Base-by-base conservation (phyloP, 2,329 filamentous ascomycete genomes). In the Colletotrichum chrysophilum region DNA sequence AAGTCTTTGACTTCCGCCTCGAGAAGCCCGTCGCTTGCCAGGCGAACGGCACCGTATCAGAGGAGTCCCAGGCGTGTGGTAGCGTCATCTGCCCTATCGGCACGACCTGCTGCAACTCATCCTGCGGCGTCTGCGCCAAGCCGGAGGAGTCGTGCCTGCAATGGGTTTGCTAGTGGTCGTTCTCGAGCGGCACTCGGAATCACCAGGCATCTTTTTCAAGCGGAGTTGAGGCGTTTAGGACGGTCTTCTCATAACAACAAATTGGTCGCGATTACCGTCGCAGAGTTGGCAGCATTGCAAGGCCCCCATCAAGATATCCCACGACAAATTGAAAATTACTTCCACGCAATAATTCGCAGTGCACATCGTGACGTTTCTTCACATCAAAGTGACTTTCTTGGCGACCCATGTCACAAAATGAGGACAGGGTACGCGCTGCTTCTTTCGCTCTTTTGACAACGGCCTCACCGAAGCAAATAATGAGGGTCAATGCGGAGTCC, bases 91-190 rank as follows among this genome's bases (percentile, higher is more conserved):
- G 74, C 61, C 32, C 79, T 68, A 10, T 67, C 62, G 64, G 80
- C 78, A 76, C 73, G 18, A 61, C 30, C 7, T 83, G 78, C 60
- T 79, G 78, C 56, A 79, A 79, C 60, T 62, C 76, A 32, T 24
- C 68, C 13, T 79, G 78, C 52, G 78, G 78, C 9, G 75, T 76
- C 24, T 79, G 78, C 52, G 60, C 64, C 3, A 55, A 56, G 32
- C 78, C 78, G 7, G 76, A 65, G 28, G 70, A 71, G 2, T 13
- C 21, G 14, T 78, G 78, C 60, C 55, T 76, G 24, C 32, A 67
- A 52, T 76, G 78, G 74, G 38, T 67, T 26, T 78, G 77, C 66
- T 72, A 55, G 48, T 8, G 24, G 5, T 21, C 26, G 26, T 32
- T 26, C 16, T 21, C 10, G 10, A 12, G 43, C 43, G 43, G n/a